phyloP scores from a whole-genome alignment of 148 eudicot species.

The Pharnaceum exiguum region DNA sequence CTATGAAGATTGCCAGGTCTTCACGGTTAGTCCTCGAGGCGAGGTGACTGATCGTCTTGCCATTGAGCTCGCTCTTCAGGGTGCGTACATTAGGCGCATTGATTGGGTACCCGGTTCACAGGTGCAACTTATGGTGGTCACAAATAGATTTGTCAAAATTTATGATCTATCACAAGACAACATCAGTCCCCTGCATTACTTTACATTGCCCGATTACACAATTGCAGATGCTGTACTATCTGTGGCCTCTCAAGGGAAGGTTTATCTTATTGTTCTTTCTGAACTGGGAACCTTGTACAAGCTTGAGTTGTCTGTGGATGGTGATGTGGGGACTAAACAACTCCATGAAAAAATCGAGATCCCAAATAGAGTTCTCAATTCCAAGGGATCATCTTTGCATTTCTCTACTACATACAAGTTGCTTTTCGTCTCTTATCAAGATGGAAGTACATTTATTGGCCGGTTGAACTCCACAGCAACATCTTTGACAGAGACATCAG shows the following conservation, averaged over 20 bases:
- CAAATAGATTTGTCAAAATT: constrained; percentile 90
- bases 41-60: constrained; percentile 97
- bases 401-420: constrained; percentile 76
- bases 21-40: constrained; percentile 93
- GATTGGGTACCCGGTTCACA: constrained; percentile 99
- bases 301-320: constrained; percentile 69
- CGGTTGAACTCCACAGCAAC: constrained; percentile 60
- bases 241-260: constrained; percentile 66
- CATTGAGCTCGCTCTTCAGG: constrained; percentile 96
- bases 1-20: constrained; percentile 97
- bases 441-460: constrained; percentile 83
- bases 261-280: constrained; percentile 76
- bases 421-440: constrained; percentile 83
- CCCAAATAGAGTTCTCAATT: constrained; percentile 40
- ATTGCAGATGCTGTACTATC: constrained; percentile 80
- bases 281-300: constrained; percentile 80
- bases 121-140: constrained; percentile 96
- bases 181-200: constrained; percentile 93
- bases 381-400: constrained; percentile 78
- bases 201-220: constrained; percentile 71
- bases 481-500: constrained; percentile 60
- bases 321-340: constrained; percentile 68
- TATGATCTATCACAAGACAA: constrained; percentile 95
- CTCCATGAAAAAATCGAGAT: constrained; percentile 64
- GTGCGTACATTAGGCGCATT: constrained; percentile 89